A percentile compares a stretch with the other conserved stretches of the same genome.
Evolutionary conservation across 2,329 filamentous ascomycete species (phyloP).

Genomic region (Apiospora aurea): DNA sequence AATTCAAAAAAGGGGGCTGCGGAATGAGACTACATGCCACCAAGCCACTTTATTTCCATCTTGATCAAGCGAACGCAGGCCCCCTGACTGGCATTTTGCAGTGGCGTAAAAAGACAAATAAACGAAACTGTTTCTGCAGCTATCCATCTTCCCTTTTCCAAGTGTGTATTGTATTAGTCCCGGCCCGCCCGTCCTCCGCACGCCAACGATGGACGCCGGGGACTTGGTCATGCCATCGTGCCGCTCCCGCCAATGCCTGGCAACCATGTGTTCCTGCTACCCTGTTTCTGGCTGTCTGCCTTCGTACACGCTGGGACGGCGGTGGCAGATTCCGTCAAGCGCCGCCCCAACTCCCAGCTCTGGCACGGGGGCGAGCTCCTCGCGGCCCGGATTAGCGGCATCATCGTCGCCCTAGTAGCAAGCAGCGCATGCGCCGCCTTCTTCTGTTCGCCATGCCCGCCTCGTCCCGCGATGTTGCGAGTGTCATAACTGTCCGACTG

Average conservation of each 20-base stretch:
- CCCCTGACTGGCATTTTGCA: neutral
- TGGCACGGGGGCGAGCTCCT: slow-evolving; percentile 6
- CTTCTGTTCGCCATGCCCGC: neutral
- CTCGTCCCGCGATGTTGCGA: neutral
- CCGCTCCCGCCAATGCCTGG: neutral
- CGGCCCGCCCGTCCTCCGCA: neutral
- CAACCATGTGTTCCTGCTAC: neutral
- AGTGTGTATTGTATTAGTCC: neutral
- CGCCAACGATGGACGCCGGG: neutral
- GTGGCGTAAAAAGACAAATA: neutral
- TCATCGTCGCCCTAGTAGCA: neutral
- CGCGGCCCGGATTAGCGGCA: neutral
- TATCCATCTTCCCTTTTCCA: neutral
- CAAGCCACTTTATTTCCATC: neutral
- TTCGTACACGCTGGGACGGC: neutral
- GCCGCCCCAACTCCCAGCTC: neutral
- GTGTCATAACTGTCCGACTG: neutral
- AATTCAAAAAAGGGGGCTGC: neutral
- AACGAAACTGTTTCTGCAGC: neutral
- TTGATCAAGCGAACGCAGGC: neutral
- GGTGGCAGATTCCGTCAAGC: neutral
- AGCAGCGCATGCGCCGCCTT: slow-evolving; percentile 14
- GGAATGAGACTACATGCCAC: neutral
- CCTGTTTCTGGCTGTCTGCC: neutral
- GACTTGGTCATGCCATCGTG: neutral